A percentile compares a stretch with the other conserved stretches of the same genome.
These are phyloP conservation scores for Caryopteris hybrid DNA, from an alignment of 305 asterid species.

Conservation along the genomic window DNA sequence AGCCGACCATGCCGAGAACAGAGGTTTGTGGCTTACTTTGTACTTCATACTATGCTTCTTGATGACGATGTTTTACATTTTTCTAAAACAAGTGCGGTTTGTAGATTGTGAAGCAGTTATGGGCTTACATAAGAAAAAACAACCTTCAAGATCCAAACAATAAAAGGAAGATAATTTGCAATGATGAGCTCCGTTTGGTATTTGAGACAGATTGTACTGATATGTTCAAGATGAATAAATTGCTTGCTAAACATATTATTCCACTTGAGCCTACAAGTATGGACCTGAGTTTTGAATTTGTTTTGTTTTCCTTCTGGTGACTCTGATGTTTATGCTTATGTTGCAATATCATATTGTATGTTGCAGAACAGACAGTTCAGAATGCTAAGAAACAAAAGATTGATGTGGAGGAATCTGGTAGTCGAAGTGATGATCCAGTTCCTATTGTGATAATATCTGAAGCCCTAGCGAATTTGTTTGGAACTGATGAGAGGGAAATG, in stretches of 20 bases:
- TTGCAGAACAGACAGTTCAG: conserved; percentile 49
- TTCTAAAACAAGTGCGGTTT: conserved; percentile 9
- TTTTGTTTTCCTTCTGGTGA: not conserved
- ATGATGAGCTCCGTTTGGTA: conserved; percentile 69
- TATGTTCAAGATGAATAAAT: conserved; percentile 80
- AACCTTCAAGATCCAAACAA: conserved; percentile 82
- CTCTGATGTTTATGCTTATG: not conserved
- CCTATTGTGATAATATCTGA: conserved; percentile 70
- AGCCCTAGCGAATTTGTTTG: conserved; percentile 64
- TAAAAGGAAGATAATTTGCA: conserved; percentile 76
- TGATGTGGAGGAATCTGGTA: conserved; percentile 49
- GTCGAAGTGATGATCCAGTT: conserved; percentile 44
- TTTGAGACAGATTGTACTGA: conserved; percentile 75
- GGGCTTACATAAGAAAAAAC: conserved; percentile 81
- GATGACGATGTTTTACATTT: not conserved
- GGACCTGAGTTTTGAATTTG: conserved; percentile 2
- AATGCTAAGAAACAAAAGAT: conserved; percentile 47
- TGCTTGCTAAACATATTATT: conserved; percentile 68
- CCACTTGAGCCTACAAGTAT: conserved; percentile 79
- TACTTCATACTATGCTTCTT: not conserved
- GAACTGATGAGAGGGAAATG: conserved; percentile 67
- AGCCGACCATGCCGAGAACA: conserved; percentile 84
- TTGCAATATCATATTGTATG: conserved; percentile 7
- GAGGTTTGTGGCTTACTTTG: conserved; percentile 43
- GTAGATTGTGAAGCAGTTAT: conserved; percentile 79